Evolutionary conservation across 1,139 yeast genomes (phyloP), one percentile per base, ranked within the genome.

Genomic region (Candida glucosophila): DNA sequence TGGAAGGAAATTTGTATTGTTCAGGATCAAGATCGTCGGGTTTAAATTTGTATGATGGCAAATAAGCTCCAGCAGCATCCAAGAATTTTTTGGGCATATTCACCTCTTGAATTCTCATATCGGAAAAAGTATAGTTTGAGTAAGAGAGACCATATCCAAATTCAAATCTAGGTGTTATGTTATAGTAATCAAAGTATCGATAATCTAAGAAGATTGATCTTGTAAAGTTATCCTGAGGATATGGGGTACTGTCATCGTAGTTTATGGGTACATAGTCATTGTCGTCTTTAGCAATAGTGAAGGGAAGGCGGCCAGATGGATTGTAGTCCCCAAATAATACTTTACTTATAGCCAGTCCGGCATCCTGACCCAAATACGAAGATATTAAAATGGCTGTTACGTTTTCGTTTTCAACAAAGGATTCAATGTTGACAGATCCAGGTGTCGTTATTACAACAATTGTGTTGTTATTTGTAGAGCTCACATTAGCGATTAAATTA

Each of bases 121-220:
- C 60, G 11, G 50, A 47, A 12, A 69, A 44, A 19, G 57, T 47
- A 38, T 71, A 75, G 25, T 49, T 54, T 2, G 79, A 59, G 41
- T 70, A 74, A 3, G 77, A 71, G 31, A 74, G 51, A 5, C 82
- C 81, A 48, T 44, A 71, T 1, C 81, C 82, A 49, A 75, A 75
- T 34, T 70, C 78, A 45, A 50, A 76, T 24, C 79, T 51, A 13
- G 80, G 78, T 36, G 60, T 60, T 20, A 72, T 67, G 32, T 66
- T 62, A 35, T 67, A 59, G 42, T 71, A 66, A 39, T 73, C 80
- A 44, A 72, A 73, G 39, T 61, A 69, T 18, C 69, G 41, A 47
- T 74, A 73, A 43, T 72, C 81, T 29, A 73, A 47, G 35, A 63
- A 66, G 21, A 68, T 53, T 35, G 66, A 74, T 7, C 67, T 47